Conservation (phyloP, 2,329 filamentous ascomycete genomes). For the Fusarium tjaetaba region DNA sequence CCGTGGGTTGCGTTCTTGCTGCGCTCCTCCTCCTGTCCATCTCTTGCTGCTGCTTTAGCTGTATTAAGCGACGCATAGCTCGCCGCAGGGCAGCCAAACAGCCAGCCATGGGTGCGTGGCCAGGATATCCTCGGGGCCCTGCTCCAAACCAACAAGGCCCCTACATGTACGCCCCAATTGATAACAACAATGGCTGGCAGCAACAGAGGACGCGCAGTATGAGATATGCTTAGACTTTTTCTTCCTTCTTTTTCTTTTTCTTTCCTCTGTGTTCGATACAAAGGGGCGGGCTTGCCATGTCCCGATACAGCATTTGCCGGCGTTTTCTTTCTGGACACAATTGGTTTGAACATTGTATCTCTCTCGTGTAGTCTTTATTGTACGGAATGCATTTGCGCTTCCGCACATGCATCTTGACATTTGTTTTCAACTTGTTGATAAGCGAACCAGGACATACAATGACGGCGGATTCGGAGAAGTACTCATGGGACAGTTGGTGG, state of each 20-base stretch:
- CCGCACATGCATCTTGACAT: neutral
- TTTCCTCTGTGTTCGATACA: neutral
- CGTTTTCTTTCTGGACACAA: conserved; percentile 30
- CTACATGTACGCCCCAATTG: conserved; percentile 38
- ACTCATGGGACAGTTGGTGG: conserved; percentile 1
- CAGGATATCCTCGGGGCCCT: conserved; percentile 25
- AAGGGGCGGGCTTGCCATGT: neutral
- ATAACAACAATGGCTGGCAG: conserved; percentile 29
- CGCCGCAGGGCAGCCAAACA: conserved; percentile 42
- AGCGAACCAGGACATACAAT: conserved; percentile 11
- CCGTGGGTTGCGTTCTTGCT: conserved; percentile 76
- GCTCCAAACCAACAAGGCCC: conserved; percentile 31
- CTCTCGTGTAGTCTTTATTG: neutral
- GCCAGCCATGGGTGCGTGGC: conserved; percentile 42
- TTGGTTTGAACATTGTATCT: conserved; percentile 1
- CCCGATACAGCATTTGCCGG: conserved; percentile 33
- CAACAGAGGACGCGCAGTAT: conserved; percentile 38
- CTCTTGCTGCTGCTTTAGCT: conserved; percentile 71
- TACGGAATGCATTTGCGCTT: neutral
- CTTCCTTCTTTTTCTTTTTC: neutral
- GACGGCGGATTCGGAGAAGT: neutral
- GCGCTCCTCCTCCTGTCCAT: conserved; percentile 76
- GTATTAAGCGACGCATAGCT: conserved; percentile 42
- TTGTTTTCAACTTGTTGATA: neutral
- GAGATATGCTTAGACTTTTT: conserved; percentile 45